A percentile compares a stretch with the other conserved stretches of the same genome.
These are phyloP conservation scores for Monosporascus cannonballus DNA, from an alignment of 2,329 filamentous ascomycete species.

Conservation along the genomic window DNA sequence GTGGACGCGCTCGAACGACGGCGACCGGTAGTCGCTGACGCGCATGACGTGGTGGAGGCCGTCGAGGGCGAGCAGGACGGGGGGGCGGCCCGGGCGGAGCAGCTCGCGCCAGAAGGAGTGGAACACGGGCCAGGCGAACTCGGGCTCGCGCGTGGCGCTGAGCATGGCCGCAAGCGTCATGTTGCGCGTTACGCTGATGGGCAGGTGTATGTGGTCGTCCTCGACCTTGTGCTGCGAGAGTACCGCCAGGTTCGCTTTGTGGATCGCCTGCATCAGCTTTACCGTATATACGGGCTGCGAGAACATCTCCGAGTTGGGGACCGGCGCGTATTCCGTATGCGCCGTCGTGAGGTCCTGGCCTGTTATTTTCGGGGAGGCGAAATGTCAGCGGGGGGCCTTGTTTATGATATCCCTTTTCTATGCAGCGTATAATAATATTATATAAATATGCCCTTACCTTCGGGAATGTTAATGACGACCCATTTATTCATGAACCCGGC, in stretches of 20 bases:
- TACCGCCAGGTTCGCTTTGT: conserved; percentile 63
- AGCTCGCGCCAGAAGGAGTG: conserved; percentile 78
- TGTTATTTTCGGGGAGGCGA: conserved; percentile 4
- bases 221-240: conserved; percentile 47
- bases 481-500: conserved; percentile 78
- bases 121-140: conserved; percentile 76
- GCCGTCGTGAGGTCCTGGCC: conserved; percentile 77
- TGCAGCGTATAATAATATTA: too few relatives aligned
- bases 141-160: conserved; percentile 65
- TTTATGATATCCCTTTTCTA: too few relatives aligned
- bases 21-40: conserved; percentile 66
- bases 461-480: conserved; percentile 84
- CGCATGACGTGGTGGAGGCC: conserved; percentile 77
- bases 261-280: conserved; percentile 65
- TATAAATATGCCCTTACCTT: conserved; percentile 52
- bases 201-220: conserved; percentile 50
- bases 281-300: conserved; percentile 74
- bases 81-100: conserved; percentile 38
- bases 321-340: conserved; percentile 71
- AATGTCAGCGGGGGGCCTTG: neutral
- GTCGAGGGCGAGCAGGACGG: conserved; percentile 71
- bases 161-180: conserved; percentile 63
- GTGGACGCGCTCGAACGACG: conserved; percentile 70
- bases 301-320: conserved; percentile 60
- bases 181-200: conserved; percentile 50